phyloP scores from a whole-genome alignment of 306 rosid genomes.

The Hippophae gyantsensis region DNA sequence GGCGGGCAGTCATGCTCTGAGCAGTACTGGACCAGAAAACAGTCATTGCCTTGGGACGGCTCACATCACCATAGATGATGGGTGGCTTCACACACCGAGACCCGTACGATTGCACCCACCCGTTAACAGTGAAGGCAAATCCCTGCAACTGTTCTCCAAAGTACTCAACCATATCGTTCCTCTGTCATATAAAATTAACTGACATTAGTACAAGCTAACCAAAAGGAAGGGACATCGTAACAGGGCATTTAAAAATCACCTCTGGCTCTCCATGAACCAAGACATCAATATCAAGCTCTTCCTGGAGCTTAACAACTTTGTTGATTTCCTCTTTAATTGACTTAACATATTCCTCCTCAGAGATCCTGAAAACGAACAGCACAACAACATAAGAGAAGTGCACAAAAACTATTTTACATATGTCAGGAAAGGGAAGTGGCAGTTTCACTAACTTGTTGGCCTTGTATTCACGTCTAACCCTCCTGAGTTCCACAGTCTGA shows the following conservation, averaged over 20 bases:
- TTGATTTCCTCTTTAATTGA: constrained; percentile 66
- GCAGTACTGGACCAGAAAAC: constrained; percentile 42
- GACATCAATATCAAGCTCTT: constrained; percentile 89
- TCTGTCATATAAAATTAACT: constrained; percentile 38
- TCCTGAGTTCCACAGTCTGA: constrained; percentile 75
- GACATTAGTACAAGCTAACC: constrained; percentile 15
- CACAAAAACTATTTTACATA: not conserved
- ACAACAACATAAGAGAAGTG: constrained; percentile 4
- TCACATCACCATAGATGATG: constrained; percentile 89
- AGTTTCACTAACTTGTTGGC: constrained; percentile 60
- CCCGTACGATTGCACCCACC: constrained; percentile 96
- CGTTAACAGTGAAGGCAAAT: constrained; percentile 77
- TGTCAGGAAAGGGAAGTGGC: constrained; percentile 11
- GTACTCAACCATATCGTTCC: constrained; percentile 95
- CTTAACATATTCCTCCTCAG: constrained; percentile 71
- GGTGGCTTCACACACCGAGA: constrained; percentile 98
- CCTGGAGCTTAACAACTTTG: constrained; percentile 74
- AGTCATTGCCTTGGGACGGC: constrained; percentile 92
- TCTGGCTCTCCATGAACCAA: constrained; percentile 92
- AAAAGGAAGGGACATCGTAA: not conserved
- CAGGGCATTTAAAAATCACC: constrained; percentile 32
- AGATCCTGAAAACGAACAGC: constrained; percentile 38
- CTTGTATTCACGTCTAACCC: constrained; percentile 92
- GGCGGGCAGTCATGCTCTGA: constrained; percentile 45
- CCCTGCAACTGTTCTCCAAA: constrained; percentile 80